These are phyloP conservation scores for Hygrophoropsis aurantiaca DNA, from an alignment of 768 basidiomycete species.

Conservation along the genomic window DNA sequence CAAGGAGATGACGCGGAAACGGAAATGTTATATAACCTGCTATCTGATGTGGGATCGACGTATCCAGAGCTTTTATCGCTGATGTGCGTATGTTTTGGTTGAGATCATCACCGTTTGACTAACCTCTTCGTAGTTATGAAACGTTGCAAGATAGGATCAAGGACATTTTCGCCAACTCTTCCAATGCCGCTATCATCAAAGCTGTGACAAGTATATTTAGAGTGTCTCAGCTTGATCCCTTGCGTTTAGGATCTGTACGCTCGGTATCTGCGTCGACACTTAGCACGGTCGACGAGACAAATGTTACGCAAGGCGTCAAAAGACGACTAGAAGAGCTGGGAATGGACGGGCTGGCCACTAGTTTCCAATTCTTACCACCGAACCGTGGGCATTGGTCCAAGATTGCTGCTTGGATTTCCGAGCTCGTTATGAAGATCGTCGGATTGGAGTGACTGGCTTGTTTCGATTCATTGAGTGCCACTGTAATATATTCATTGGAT, in stretches of 20 bases:
- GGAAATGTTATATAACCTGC: slow-evolving; percentile 73
- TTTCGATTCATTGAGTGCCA: slow-evolving; percentile 1
- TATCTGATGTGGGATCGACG: slow-evolving; percentile 65
- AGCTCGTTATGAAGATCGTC: slow-evolving; percentile 53
- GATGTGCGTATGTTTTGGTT: slow-evolving; percentile 51
- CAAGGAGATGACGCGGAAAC: slow-evolving; percentile 82
- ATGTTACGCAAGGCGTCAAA: slow-evolving; percentile 41
- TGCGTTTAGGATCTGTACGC: slow-evolving; percentile 38
- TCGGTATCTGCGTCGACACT: slow-evolving; percentile 63
- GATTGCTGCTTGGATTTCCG: slow-evolving; percentile 76
- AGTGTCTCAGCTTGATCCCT: slow-evolving; percentile 58
- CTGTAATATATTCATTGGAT: slow-evolving; percentile 11
- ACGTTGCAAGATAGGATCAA: slow-evolving; percentile 73
- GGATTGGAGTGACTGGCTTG: slow-evolving; percentile 26
- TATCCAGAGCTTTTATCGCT: slow-evolving; percentile 75
- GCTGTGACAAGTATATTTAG: slow-evolving; percentile 78
- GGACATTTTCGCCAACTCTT: slow-evolving; percentile 67
- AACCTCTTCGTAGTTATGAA: slow-evolving; percentile 56
- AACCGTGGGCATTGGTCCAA: slow-evolving; percentile 54
- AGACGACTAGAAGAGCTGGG: slow-evolving; percentile 62
- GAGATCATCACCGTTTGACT: slow-evolving; percentile 2
- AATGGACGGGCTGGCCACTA: slow-evolving; percentile 76
- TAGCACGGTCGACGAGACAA: slow-evolving; percentile 58
- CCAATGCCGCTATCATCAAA: slow-evolving; percentile 68
- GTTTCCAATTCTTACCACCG: slow-evolving; percentile 67